Conservation (phyloP, 805 yeast species). For the Debaryomyces hansenii region DNA sequence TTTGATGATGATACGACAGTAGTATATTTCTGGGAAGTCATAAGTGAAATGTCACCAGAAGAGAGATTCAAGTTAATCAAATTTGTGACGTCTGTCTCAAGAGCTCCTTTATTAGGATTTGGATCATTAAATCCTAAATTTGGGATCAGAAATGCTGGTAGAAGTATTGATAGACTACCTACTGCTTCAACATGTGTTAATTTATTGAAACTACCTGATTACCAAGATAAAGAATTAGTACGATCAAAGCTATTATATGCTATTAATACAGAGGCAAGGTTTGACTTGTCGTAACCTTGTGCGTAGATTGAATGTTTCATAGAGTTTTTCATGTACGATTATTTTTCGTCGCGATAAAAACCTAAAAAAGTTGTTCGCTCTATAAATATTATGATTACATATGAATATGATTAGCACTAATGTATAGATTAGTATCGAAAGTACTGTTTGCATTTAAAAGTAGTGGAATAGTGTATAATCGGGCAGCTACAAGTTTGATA, state of each 20-base stretch:
- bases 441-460: neutral
- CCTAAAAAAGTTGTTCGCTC: neutral
- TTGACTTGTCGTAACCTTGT: constrained; percentile 64
- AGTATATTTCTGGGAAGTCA: constrained; percentile 68
- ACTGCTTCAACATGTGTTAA: constrained; percentile 95
- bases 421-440: neutral
- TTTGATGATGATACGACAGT: constrained; percentile 58
- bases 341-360: neutral
- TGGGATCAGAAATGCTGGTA: constrained; percentile 73
- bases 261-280: constrained; percentile 81
- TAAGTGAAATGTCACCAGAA: constrained; percentile 63
- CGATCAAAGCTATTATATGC: constrained; percentile 71
- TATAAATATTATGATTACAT: too few relatives aligned
- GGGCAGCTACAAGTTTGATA: neutral
- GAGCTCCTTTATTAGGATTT: constrained; percentile 91
- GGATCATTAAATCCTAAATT: constrained; percentile 70
- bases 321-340: neutral
- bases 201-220: constrained; percentile 81
- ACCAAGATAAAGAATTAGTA: constrained; percentile 57
- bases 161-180: constrained; percentile 62
- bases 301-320: constrained; percentile 9
- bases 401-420: neutral
- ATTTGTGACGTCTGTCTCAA: constrained; percentile 89
- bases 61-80: constrained; percentile 69
- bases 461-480: neutral